These are phyloP conservation scores for Vicia faba DNA, from an alignment of 306 rosid species.

Conservation along the genomic window DNA sequence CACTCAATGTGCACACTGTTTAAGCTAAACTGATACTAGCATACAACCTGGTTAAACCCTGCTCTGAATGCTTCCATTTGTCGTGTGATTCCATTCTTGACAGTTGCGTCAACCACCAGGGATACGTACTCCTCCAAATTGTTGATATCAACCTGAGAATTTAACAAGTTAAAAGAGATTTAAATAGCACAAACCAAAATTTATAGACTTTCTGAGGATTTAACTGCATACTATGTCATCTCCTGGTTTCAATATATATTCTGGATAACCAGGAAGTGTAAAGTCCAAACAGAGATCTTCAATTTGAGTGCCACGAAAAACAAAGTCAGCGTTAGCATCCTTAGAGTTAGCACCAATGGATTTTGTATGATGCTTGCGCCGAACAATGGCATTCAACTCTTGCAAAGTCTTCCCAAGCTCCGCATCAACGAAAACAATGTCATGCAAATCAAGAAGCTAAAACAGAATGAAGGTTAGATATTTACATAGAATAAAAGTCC, in stretches of 20 bases:
- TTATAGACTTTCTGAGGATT: not conserved
- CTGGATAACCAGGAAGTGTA: slow-evolving; percentile 95
- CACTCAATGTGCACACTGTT: not conserved
- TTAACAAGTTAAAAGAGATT: slow-evolving; percentile 14
- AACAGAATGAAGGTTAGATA: not conserved
- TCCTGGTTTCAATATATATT: slow-evolving; percentile 74
- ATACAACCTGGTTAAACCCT: slow-evolving; percentile 89
- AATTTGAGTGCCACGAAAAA: slow-evolving; percentile 64
- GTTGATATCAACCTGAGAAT: slow-evolving; percentile 78
- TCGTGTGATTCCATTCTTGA: slow-evolving; percentile 76
- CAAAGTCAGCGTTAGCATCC: slow-evolving; percentile 46
- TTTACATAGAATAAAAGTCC: slow-evolving; percentile 6
- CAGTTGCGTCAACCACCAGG: slow-evolving; percentile 79
- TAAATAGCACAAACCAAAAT: not conserved
- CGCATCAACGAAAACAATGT: slow-evolving; percentile 77
- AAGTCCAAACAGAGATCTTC: slow-evolving; percentile 89
- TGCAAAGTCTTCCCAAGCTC: slow-evolving; percentile 91
- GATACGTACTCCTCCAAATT: slow-evolving; percentile 90
- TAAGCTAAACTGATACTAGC: not conserved
- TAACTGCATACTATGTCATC: slow-evolving; percentile 67
- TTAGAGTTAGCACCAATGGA: slow-evolving; percentile 44
- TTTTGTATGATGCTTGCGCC: slow-evolving; percentile 66
- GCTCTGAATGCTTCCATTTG: slow-evolving; percentile 93
- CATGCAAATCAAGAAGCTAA: slow-evolving; percentile 98
- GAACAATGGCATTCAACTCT: slow-evolving; percentile 79